A percentile compares a stretch with the other conserved stretches of the same genome.
Conservation (phyloP, 2,329 filamentous ascomycete genomes). For the Ophiostoma pallidulum region DNA sequence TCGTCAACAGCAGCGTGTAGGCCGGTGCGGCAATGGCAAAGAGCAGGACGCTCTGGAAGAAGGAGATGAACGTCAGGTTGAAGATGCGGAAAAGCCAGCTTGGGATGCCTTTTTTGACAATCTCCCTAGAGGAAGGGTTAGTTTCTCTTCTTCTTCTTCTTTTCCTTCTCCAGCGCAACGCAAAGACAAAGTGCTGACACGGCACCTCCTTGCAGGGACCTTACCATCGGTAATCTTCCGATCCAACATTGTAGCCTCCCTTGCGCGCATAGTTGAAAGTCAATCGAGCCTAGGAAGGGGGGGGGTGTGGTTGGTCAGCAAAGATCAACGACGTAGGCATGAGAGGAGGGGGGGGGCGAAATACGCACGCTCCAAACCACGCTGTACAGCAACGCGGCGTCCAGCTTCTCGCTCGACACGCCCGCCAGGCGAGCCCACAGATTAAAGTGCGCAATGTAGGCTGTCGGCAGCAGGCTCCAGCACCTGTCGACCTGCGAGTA, state of each 20-base stretch:
- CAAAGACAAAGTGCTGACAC: too few species aligned
- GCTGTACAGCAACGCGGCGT: constrained; percentile 62
- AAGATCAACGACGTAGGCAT: background rate
- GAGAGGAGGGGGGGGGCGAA: background rate
- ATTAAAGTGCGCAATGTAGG: constrained; percentile 79
- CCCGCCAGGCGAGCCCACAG: constrained; percentile 72
- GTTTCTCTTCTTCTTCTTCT: too few species aligned
- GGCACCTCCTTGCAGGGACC: too few species aligned
- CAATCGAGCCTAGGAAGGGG: constrained; percentile 57
- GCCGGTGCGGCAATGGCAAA: constrained; percentile 65
- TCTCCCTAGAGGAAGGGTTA: constrained; percentile 44
- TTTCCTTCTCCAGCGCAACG: too few species aligned
- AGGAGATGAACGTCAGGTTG: constrained; percentile 82
- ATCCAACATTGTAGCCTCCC: constrained; percentile 80
- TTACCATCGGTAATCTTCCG: constrained; percentile 88
- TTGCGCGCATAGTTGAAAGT: constrained; percentile 97
- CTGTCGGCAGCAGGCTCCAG: constrained; percentile 81
- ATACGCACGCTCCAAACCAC: constrained; percentile 67
- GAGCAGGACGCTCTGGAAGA: constrained; percentile 73
- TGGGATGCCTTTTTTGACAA: constrained; percentile 58
- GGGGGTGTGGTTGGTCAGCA: constrained; percentile 20
- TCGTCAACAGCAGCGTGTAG: constrained; percentile 70
- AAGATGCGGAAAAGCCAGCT: constrained; percentile 66
- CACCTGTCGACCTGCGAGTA: constrained; percentile 93
- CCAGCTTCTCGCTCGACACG: constrained; percentile 59